Evolutionary conservation across 1,139 yeast genomes (phyloP), one percentile per base, ranked within the genome.

Genomic region (Candida buenavistaensis): DNA sequence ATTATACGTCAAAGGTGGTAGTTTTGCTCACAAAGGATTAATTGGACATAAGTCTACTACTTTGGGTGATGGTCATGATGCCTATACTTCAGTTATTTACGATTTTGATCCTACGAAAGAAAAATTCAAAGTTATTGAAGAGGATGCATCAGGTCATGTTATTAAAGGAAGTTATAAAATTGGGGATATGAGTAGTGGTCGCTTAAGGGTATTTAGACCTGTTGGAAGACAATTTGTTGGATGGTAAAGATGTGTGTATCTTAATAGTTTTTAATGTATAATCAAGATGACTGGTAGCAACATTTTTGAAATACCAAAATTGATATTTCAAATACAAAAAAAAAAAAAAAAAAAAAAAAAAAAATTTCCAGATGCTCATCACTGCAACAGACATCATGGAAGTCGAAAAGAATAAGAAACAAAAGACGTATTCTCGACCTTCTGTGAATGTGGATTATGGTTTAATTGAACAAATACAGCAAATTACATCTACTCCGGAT

Each of bases 91-190:
- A 0, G 51, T 69, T 2, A 77, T 90, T 13, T 68, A 76, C 23
- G 92, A 82, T 38, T 88, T 73, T 68, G 97, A 92, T 50, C 68
- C 76, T 5, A 70, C 75, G 39, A 89, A 88, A 67, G 78, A 78
- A 39, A 88, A 87, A 59, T 69, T 90, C 46, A 78, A 79, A 51
- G 96, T 87, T 8, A 66, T 82, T 43, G 95, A 84, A 52, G 67
- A 71, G 47, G 75, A 72, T 36, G 38, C 55, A n/a, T 57, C 65
- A 27, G 84, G 84, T 2, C 74, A 72, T 41, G 68, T 83, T 27
- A 75, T 66, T 43, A 77, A 73, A 43, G 82, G 79, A 32, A 71
- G 82, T 33, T 85, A 82, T 57, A 80, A 80, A 50, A 56, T 89
- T 15, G 63, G 75, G 8, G 95, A 88, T 37, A 71, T 92, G 73